A percentile compares a stretch with the other conserved stretches of the same genome.
These are phyloP conservation scores for Neurospora cerealis DNA, from an alignment of 495 filamentous ascomycete species.

Conservation along the genomic window DNA sequence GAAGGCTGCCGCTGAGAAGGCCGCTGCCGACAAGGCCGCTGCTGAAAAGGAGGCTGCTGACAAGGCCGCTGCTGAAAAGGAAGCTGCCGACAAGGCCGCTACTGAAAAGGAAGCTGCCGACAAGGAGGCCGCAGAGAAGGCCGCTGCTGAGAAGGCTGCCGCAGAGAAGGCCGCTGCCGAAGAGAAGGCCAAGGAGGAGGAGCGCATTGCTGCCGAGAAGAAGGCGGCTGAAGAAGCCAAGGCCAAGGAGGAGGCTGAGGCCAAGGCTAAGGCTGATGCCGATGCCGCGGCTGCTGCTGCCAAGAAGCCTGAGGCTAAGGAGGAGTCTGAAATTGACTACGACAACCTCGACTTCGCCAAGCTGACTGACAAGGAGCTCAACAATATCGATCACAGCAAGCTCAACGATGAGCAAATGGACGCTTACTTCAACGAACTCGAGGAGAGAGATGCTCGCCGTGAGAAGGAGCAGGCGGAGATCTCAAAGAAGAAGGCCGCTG, in stretches of 20 bases:
- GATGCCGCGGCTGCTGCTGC: constrained; percentile 49
- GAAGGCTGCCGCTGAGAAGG: constrained; percentile 19
- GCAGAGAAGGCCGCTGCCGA: constrained; percentile 30
- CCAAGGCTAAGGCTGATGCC: constrained; percentile 61
- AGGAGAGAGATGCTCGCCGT: constrained; percentile 41
- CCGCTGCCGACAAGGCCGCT: constrained; percentile 38
- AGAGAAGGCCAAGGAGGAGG: constrained; percentile 29
- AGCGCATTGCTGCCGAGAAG: constrained; percentile 33
- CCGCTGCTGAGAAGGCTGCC: constrained; percentile 31
- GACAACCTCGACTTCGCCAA: constrained; percentile 31
- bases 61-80: constrained; percentile 18
- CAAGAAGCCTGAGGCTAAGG: constrained; percentile 36
- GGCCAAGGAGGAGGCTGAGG: constrained; percentile 43
- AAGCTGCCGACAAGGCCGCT: constrained; percentile 38
- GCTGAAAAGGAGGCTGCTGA: constrained; percentile 35
- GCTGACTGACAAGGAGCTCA: constrained; percentile 16
- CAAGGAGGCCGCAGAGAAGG: constrained; percentile 35
- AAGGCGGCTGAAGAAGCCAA: constrained; percentile 54
- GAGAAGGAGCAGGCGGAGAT: constrained; percentile 51
- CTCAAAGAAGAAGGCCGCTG: constrained; percentile 41
- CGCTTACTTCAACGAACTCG: constrained; percentile 41
- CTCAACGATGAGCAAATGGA: constrained; percentile 26
- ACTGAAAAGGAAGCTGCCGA: constrained; percentile 41
- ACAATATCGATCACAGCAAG: background rate
- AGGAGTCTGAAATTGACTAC: constrained; percentile 34